phyloP scores from a whole-genome alignment of 441 rosid genomes.

The Erodium moschatum region DNA sequence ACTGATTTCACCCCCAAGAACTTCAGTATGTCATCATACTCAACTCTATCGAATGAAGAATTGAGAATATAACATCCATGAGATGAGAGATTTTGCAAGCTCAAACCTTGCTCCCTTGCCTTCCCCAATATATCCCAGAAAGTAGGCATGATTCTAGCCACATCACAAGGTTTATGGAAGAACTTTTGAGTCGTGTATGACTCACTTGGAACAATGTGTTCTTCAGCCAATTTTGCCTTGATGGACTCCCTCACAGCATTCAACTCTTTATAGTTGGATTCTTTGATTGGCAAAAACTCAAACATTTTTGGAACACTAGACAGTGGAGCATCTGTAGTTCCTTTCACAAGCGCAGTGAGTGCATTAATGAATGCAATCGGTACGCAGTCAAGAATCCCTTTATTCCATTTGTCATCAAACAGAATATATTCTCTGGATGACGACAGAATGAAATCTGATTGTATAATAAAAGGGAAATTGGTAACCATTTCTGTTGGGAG shows the following conservation, averaged over 20 bases:
- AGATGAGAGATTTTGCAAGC: constrained; percentile 45
- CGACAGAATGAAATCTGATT: constrained; percentile 55
- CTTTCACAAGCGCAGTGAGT: constrained; percentile 42
- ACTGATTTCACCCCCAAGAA: constrained; percentile 46
- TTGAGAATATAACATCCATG: constrained; percentile 39
- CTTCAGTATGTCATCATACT: constrained; percentile 31
- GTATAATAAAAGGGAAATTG: constrained; percentile 56
- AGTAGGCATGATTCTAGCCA: constrained; percentile 44
- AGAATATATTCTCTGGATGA: constrained; percentile 63
- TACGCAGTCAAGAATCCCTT: constrained; percentile 58
- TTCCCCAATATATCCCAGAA: constrained; percentile 52
- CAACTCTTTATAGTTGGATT: constrained; percentile 30
- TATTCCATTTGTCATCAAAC: constrained; percentile 56
- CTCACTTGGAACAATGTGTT: constrained; percentile 49
- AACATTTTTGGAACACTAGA: constrained; percentile 44
- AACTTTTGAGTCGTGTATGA: constrained; percentile 40
- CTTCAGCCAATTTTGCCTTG: constrained; percentile 28
- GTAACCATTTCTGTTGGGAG: constrained; percentile 80
- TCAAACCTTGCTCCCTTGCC: constrained; percentile 39
- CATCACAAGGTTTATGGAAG: constrained; percentile 47
- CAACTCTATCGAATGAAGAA: constrained; percentile 36
- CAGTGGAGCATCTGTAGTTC: constrained; percentile 37
- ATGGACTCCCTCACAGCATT: constrained; percentile 44
- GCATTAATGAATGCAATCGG: constrained; percentile 53
- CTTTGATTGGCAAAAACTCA: constrained; percentile 45